Conservation (phyloP, 176 grass and related monocot species). For the Lolium rigidum region DNA sequence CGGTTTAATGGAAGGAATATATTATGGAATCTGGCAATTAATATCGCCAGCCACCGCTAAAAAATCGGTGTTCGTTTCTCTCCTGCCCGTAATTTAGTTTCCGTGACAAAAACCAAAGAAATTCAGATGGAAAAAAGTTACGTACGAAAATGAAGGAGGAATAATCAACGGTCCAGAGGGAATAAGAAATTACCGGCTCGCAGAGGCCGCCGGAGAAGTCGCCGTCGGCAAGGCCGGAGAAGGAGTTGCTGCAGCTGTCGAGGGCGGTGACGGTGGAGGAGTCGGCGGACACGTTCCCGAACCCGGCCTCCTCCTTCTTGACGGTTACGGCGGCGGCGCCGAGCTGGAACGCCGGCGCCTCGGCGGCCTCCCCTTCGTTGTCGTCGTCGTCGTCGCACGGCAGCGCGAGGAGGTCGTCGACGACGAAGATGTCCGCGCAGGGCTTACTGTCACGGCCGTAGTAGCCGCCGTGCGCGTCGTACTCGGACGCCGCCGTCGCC, state of each 20-base stretch:
- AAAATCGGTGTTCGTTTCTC: background rate
- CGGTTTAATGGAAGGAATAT: slow-evolving; percentile 18
- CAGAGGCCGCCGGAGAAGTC: slow-evolving; percentile 72
- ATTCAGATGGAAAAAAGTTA: background rate
- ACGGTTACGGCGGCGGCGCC: background rate
- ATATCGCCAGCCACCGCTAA: background rate
- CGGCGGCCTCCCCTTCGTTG: background rate
- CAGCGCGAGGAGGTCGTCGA: slow-evolving; percentile 88
- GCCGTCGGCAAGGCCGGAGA: slow-evolving; percentile 65
- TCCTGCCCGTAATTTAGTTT: background rate
- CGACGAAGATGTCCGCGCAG: slow-evolving; percentile 64
- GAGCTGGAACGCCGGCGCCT: background rate
- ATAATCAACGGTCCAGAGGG: background rate
- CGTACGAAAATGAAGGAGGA: background rate
- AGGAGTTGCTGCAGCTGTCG: slow-evolving; percentile 85
- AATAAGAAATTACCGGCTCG: slow-evolving; percentile 67
- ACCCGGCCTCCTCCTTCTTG: slow-evolving; percentile 37
- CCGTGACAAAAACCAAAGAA: slow-evolving; percentile 23
- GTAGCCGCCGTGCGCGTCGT: slow-evolving; percentile 22
- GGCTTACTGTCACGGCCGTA: slow-evolving; percentile 27
- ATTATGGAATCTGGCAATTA: background rate
- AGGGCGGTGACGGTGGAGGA: slow-evolving; percentile 86
- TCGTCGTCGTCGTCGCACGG: slow-evolving; percentile 80
- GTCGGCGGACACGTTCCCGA: slow-evolving; percentile 63
- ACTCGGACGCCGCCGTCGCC: slow-evolving; percentile 42